Evolutionary conservation across 2,329 filamentous ascomycete genomes (phyloP).

Genomic region (Neopestalotiopsis sp.): DNA sequence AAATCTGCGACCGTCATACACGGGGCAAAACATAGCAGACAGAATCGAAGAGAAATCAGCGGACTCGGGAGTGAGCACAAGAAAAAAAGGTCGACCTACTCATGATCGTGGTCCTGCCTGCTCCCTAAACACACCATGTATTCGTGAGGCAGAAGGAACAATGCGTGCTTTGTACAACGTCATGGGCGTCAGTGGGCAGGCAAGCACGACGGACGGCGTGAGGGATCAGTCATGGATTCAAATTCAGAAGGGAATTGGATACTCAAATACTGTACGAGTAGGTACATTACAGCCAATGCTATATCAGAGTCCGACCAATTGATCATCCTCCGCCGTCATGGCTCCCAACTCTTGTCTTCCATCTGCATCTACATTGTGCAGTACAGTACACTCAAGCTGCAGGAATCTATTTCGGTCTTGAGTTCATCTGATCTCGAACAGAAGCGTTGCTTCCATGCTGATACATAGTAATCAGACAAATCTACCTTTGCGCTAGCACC

Average conservation of each 20-base stretch:
- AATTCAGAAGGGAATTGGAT: no score
- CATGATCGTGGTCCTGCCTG: no score
- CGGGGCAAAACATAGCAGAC: background rate
- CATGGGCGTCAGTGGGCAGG: no score
- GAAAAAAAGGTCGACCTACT: background rate
- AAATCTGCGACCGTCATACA: background rate
- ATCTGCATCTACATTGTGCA: background rate
- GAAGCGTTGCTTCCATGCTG: background rate
- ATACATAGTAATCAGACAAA: background rate
- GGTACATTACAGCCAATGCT: no score
- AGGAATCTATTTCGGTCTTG: slow-evolving; percentile 7
- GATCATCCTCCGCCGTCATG: background rate
- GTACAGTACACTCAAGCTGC: background rate
- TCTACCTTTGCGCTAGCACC: background rate
- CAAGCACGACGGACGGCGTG: no score
- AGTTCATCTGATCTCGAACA: slow-evolving; percentile 6
- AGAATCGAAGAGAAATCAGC: background rate
- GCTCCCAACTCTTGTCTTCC: background rate
- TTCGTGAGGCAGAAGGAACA: no score
- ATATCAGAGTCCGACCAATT: no score
- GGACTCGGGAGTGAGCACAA: background rate
- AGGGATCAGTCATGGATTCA: no score
- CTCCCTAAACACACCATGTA: no score
- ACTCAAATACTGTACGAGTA: no score
- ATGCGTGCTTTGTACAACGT: no score